Conservation (phyloP, 306 rosid species). For the Vigna radiata region DNA sequence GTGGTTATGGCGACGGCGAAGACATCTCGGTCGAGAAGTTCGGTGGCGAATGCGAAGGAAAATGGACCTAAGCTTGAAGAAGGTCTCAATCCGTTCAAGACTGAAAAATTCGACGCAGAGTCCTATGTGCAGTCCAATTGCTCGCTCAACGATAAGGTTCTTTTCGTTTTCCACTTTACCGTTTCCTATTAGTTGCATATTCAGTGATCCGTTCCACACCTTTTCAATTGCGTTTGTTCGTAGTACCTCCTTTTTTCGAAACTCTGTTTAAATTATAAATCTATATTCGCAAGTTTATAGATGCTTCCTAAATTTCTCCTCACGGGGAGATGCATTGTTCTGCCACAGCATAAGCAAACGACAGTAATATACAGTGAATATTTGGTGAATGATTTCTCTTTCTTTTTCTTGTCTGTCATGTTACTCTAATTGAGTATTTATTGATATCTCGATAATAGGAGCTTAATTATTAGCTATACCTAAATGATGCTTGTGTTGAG, state of each 20-base stretch:
- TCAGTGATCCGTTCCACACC: neutral
- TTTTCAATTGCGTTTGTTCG: neutral
- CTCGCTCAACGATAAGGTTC: slow-evolving; percentile 88
- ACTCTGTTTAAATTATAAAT: neutral
- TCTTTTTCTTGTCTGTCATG: neutral
- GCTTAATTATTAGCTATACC: too few relatives aligned
- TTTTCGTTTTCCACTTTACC: neutral
- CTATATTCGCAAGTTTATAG: neutral
- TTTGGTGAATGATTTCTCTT: neutral
- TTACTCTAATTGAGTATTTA: too few relatives aligned
- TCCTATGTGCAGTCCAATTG: slow-evolving; percentile 76
- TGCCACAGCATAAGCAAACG: neutral
- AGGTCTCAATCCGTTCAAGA: slow-evolving; percentile 81
- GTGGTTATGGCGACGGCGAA: slow-evolving; percentile 74
- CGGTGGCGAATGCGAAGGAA: slow-evolving; percentile 66
- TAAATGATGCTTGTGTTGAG: too few relatives aligned
- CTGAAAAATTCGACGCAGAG: slow-evolving; percentile 87
- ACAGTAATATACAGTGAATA: neutral
- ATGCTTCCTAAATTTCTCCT: neutral
- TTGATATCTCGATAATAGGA: too few relatives aligned
- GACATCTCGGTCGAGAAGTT: slow-evolving; percentile 74
- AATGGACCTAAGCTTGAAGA: slow-evolving; percentile 84
- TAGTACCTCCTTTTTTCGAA: slow-evolving; percentile 10
- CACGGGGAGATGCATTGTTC: neutral
- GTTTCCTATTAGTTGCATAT: neutral